phyloP scores from a whole-genome alignment of 331 rosid species.

The Quercus phellos region DNA sequence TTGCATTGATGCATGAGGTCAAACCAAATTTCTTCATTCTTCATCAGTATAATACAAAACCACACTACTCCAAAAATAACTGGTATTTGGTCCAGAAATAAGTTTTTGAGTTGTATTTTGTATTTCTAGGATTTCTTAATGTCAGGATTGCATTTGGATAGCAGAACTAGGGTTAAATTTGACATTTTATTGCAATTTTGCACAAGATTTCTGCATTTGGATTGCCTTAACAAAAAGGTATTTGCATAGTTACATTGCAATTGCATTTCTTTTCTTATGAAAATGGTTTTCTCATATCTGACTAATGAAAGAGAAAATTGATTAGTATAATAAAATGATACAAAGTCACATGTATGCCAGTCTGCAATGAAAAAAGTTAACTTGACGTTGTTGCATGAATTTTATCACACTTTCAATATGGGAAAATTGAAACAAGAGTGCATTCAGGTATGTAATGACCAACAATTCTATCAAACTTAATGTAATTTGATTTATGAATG shows the following conservation, averaged over 20 bases:
- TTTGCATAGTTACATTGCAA: neutral
- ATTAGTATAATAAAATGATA: neutral
- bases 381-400: neutral
- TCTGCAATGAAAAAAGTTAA: neutral
- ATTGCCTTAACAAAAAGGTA: neutral
- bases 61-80: neutral
- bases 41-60: neutral
- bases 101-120: neutral
- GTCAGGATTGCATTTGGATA: neutral
- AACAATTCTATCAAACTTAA: neutral
- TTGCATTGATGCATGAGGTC: conserved; percentile 5
- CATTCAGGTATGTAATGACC: neutral
- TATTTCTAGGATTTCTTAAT: too few species aligned
- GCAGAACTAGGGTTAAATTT: neutral
- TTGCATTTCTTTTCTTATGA: neutral
- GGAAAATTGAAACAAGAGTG: neutral
- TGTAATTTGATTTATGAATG: neutral
- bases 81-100: neutral
- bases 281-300: neutral
- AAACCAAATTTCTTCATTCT: neutral
- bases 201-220: neutral
- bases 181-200: neutral
- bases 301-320: neutral
- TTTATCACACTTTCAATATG: neutral
- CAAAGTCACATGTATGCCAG: neutral